These are phyloP conservation scores for Wolfiporia cocos DNA, from an alignment of 1,284 basidiomycete species.

Conservation along the genomic window DNA sequence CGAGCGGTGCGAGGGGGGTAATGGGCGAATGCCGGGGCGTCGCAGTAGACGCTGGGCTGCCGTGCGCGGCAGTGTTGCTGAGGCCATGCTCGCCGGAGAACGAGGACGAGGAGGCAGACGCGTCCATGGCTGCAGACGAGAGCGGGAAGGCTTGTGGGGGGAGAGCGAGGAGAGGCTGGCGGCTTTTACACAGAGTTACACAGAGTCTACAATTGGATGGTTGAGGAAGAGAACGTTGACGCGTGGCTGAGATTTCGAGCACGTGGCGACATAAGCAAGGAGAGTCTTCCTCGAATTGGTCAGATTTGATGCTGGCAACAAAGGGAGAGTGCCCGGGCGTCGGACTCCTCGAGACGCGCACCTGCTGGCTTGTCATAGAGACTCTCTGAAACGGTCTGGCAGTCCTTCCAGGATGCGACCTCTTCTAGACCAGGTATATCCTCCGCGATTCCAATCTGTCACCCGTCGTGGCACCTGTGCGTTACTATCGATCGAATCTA, in stretches of 20 bases:
- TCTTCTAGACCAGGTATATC: neutral
- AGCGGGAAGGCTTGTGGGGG: slow-evolving; percentile 14
- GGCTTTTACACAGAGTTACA: slow-evolving; percentile 8
- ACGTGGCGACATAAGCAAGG: slow-evolving; percentile 20
- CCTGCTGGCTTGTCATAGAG: neutral
- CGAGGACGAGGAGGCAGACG: slow-evolving; percentile 15
- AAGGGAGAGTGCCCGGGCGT: neutral
- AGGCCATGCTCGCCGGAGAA: slow-evolving; percentile 11
- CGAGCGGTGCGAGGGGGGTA: slow-evolving; percentile 61
- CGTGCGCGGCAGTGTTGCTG: slow-evolving; percentile 22
- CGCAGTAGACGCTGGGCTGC: slow-evolving; percentile 27
- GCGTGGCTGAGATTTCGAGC: slow-evolving; percentile 26
- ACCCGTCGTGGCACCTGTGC: neutral
- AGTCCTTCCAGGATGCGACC: neutral
- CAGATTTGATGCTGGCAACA: slow-evolving; percentile 18
- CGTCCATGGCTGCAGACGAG: slow-evolving; percentile 12
- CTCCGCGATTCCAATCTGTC: slow-evolving; percentile 3
- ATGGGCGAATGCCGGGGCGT: slow-evolving; percentile 31
- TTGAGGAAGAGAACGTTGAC: slow-evolving; percentile 17
- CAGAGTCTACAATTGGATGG: slow-evolving; percentile 17
- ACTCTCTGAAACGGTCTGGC: neutral
- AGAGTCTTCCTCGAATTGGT: slow-evolving; percentile 18
- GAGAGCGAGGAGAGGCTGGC: slow-evolving; percentile 14
- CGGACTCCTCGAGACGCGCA: neutral
- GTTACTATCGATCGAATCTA: slow-evolving; percentile 3